Conservation (phyloP, 768 basidiomycete genomes). For the Lactarius pseudohatsudake region DNA sequence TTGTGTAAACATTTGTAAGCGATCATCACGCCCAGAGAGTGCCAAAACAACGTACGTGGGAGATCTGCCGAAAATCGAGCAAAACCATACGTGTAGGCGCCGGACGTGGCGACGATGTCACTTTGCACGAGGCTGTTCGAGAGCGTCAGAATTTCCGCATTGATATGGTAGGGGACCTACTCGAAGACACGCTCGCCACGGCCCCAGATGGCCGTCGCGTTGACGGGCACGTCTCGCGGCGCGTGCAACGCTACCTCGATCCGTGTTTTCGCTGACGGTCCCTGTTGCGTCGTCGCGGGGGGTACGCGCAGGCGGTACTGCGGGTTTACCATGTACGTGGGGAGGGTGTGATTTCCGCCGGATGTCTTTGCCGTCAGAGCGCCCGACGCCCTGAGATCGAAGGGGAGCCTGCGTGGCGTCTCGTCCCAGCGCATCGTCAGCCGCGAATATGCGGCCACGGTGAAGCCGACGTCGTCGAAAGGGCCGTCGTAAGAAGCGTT, state of each 20-base stretch:
- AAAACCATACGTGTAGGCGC: conserved; percentile 79
- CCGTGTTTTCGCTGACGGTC: conserved; percentile 38
- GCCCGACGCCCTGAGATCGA: conserved; percentile 45
- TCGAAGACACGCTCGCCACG: conserved; percentile 70
- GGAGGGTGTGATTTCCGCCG: conserved; percentile 79
- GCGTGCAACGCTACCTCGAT: conserved; percentile 52
- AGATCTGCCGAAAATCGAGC: conserved; percentile 55
- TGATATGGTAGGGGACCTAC: conserved; percentile 39
- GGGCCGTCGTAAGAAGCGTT: conserved; percentile 70
- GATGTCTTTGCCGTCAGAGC: conserved; percentile 66
- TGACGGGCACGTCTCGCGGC: conserved; percentile 67
- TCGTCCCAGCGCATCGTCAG: conserved; percentile 33
- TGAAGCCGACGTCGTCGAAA: conserved; percentile 60
- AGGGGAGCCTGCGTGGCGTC: conserved; percentile 29
- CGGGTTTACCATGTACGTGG: conserved; percentile 88
- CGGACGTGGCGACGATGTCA: conserved; percentile 71
- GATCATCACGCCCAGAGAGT: conserved; percentile 18
- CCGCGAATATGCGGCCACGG: conserved; percentile 59
- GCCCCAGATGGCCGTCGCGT: conserved; percentile 72
- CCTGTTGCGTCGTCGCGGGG: conserved; percentile 30
- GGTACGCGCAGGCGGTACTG: conserved; percentile 74
- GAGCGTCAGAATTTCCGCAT: not conserved
- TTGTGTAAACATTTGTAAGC: conserved; percentile 32
- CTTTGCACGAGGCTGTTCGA: conserved; percentile 53
- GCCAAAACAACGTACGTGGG: conserved; percentile 43